Evolutionary conservation across 306 rosid genomes (phyloP).

Genomic region (Acacia confusa): DNA sequence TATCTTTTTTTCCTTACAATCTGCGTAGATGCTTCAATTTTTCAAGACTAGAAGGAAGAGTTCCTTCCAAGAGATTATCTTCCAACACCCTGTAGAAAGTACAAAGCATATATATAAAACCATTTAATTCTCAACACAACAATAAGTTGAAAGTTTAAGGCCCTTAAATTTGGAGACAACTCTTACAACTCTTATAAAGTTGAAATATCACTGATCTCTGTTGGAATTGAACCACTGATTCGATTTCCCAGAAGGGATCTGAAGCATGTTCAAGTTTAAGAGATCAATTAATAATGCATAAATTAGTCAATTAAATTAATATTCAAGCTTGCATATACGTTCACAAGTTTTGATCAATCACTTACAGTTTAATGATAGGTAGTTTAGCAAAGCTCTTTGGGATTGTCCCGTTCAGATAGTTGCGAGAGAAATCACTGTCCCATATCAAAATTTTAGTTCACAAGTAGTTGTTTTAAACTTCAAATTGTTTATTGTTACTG

Average conservation of each 20-base stretch:
- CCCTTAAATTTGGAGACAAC: neutral
- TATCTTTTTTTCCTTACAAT: slow-evolving; percentile 63
- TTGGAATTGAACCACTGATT: slow-evolving; percentile 48
- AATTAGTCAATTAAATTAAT: neutral
- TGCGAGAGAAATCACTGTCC: slow-evolving; percentile 25
- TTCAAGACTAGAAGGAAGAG: slow-evolving; percentile 67
- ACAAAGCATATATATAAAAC: neutral
- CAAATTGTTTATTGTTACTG: neutral
- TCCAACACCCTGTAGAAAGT: slow-evolving; percentile 59
- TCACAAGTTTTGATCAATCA: neutral
- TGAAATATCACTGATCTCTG: slow-evolving; percentile 41
- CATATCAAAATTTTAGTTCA: neutral
- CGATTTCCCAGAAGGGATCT: slow-evolving; percentile 55
- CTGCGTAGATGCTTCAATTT: slow-evolving; percentile 49
- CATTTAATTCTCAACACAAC: neutral
- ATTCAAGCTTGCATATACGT: neutral
- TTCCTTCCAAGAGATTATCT: slow-evolving; percentile 56
- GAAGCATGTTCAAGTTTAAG: neutral
- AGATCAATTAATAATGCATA: neutral
- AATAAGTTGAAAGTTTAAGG: neutral
- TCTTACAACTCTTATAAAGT: slow-evolving; percentile 52
- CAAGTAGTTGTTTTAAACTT: too few species aligned
- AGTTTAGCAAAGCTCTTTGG: slow-evolving; percentile 43
- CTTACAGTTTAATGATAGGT: slow-evolving; percentile 55
- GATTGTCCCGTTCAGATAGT: slow-evolving; percentile 61